Evolutionary conservation across 1,284 basidiomycete genomes (phyloP).

Genomic region (Trichosporon asahii): DNA sequence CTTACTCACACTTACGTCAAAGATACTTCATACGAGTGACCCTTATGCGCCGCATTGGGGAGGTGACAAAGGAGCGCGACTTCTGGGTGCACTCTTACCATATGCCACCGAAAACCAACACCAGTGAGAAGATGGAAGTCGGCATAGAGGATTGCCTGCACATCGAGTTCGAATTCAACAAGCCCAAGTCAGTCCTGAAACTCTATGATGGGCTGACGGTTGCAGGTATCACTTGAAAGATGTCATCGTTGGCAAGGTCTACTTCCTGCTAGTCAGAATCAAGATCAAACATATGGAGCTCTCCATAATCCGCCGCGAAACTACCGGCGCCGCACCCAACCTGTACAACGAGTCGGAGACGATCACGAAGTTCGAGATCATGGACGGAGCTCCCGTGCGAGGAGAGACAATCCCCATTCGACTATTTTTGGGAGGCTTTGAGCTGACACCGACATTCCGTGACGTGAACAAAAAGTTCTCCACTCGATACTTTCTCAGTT

Average conservation of each 20-base stretch:
- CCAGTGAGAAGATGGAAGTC: conserved; percentile 99
- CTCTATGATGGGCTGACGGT: background rate
- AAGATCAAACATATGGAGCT: conserved; percentile 99
- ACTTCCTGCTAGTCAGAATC: conserved; percentile 96
- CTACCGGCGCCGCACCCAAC: conserved; percentile 91
- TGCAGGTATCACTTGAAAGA: conserved; percentile 94
- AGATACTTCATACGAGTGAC: conserved; percentile 94
- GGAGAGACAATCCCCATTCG: conserved; percentile 98
- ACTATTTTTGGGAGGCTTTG: conserved; percentile 95
- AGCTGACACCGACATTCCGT: conserved; percentile 95
- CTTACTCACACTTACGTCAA: background rate
- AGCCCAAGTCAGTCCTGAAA: conserved; percentile 75
- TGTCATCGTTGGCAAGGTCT: conserved; percentile 99
- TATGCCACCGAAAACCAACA: conserved; percentile 96
- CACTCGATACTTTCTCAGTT: conserved; percentile 91
- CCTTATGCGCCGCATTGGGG: conserved; percentile 84
- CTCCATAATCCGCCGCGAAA: conserved; percentile 94
- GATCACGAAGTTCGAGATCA: conserved; percentile 99
- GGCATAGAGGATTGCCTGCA: conserved; percentile 98
- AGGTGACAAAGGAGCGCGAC: conserved; percentile 87
- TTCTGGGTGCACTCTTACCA: conserved; percentile 98
- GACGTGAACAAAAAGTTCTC: conserved; percentile 99
- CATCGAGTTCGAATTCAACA: conserved; percentile 99
- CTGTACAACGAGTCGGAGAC: conserved; percentile 99
- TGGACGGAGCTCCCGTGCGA: conserved; percentile 94